Evolutionary conservation across 2,329 filamentous ascomycete genomes (phyloP), one percentile per base, ranked within the genome.

Genomic region (Zasmidium cellare): DNA sequence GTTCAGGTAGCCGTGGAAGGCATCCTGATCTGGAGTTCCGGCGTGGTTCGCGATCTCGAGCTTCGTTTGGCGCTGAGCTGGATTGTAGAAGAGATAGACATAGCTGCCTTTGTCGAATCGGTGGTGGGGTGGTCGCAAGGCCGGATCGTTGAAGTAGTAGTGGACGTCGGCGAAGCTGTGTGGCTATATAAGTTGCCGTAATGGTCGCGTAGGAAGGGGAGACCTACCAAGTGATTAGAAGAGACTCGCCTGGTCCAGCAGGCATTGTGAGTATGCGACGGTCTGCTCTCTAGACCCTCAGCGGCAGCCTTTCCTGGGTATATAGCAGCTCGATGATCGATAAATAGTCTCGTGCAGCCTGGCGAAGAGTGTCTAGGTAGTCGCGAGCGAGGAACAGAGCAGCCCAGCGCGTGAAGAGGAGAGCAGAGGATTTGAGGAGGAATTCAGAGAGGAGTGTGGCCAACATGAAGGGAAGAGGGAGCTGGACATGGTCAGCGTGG

Each of bases 61-160:
- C 65, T 89, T 87, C 62, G 87, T 87, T 59, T 84, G 82, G 60
- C 85, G 81, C 65, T 87, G 83, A 60, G 79, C 79, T 12, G 88
- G 82, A 70, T 90, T 88, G 73, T 92, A 87, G 72, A 91, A 92
- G 5, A 92, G 78, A 70, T 92, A 92, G 57, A 92, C 83, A 72
- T 92, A 92, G 7, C 88, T 92, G 48, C 86, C 84, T 72, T 89
- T 89, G 73, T 91, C 87, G 73, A 93, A 92, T 52, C 89, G 86
- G 73, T 92, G 88, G 72, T 92, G 90, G n/a, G 82, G 84, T 25
- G 89, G 89, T 56, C 82, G 85, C 56, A 82, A 79, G 5, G 81
- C 80, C 2, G 87, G 86, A n/a, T 86, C 82, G 23, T 83, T 82
- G 75, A 92, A 91, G 74, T 86, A 91, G 74, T 92, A 92, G 73